Evolutionary conservation across 2,329 filamentous ascomycete genomes (phyloP).

Genomic region (Phialophora chinensis): DNA sequence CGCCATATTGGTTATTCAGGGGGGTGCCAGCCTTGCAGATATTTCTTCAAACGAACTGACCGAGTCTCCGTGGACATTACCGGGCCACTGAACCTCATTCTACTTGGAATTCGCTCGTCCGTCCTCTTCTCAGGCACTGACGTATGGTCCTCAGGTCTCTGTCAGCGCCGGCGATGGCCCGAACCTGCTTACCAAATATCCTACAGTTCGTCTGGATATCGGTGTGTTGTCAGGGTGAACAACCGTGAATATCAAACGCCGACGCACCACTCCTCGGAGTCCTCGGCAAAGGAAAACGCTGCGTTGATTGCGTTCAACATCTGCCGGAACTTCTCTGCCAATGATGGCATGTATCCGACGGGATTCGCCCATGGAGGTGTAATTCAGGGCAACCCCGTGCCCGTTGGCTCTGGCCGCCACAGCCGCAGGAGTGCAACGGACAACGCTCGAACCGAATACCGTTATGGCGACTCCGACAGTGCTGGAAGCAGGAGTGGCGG

Average conservation of each 20-base stretch:
- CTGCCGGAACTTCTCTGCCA: conserved; percentile 95
- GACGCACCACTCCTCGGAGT: conserved; percentile 78
- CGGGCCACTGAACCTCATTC: neutral
- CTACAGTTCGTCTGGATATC: conserved; percentile 69
- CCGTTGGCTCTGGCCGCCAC: conserved; percentile 65
- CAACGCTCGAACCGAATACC: conserved; percentile 59
- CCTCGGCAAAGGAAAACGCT: conserved; percentile 86
- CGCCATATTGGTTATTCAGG: conserved; percentile 16
- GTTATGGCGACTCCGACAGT: conserved; percentile 36
- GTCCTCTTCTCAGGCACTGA: conserved; percentile 27
- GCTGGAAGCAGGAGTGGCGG: conserved; percentile 36
- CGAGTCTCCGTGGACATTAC: conserved; percentile 3
- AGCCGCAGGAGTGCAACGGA: conserved; percentile 52
- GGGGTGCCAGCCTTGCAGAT: conserved; percentile 29
- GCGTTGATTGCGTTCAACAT: conserved; percentile 97
- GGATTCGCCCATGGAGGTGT: conserved; percentile 61
- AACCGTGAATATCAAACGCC: conserved; percentile 96
- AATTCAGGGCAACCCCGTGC: conserved; percentile 67
- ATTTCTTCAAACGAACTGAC: neutral
- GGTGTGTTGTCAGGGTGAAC: conserved; percentile 91
- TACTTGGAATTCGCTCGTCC: conserved; percentile 10
- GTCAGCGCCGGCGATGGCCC: conserved; percentile 90
- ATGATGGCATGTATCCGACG: conserved; percentile 81
- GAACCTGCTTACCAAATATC: conserved; percentile 85
- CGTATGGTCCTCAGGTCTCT: conserved; percentile 70